phyloP scores from a whole-genome alignment of 768 basidiomycete species.

The Imleria badia region DNA sequence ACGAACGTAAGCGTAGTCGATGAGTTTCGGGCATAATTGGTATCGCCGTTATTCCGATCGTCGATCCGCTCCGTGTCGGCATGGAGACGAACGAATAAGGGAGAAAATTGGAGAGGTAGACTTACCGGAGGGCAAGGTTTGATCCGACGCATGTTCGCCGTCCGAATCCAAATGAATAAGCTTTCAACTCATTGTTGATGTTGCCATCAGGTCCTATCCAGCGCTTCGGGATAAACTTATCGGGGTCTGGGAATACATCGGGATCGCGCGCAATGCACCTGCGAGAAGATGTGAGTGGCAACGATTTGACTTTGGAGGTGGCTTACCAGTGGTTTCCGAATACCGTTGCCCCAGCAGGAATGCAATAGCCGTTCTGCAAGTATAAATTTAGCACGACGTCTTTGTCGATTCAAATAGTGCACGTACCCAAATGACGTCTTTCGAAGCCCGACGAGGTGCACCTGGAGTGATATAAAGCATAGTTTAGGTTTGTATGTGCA shows the following conservation, averaged over 20 bases:
- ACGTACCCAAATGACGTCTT: conserved; percentile 30
- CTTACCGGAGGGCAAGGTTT: conserved; percentile 25
- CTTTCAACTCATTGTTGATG: conserved; percentile 49
- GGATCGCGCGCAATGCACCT: conserved; percentile 29
- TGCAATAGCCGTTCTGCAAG: conserved; percentile 34
- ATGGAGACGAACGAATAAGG: neutral
- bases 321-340: conserved; percentile 33
- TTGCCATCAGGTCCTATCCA: conserved; percentile 48
- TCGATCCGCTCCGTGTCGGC: neutral
- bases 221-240: conserved; percentile 54
- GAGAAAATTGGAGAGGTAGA: neutral
- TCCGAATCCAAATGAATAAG: conserved; percentile 57
- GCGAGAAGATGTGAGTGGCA: neutral
- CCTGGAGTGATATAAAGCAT: conserved; percentile 3
- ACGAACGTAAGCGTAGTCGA: neutral
- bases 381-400: neutral
- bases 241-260: conserved; percentile 34
- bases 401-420: too few species aligned
- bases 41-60: neutral
- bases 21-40: neutral
- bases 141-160: conserved; percentile 32
- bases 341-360: conserved; percentile 36
- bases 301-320: neutral
- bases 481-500: neutral
- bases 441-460: conserved; percentile 22